Evolutionary conservation across 2,329 filamentous ascomycete species (phyloP).

Genomic region (Xylariaceae sp.): DNA sequence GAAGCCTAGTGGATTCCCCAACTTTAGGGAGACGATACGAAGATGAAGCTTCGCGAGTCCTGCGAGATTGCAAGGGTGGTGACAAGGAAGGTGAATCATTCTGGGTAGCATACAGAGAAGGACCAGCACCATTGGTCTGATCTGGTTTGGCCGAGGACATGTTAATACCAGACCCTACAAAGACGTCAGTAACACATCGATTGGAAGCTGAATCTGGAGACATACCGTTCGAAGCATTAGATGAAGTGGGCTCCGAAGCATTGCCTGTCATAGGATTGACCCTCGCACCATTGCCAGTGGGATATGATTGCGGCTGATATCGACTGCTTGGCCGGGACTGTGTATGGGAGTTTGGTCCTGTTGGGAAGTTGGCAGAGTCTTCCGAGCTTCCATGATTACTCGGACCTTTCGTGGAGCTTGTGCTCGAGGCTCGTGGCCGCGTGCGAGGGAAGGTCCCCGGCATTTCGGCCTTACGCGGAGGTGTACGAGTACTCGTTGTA

Average conservation of each 20-base stretch:
- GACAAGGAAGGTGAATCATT: slow-evolving; percentile 1
- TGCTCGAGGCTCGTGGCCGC: slow-evolving; percentile 24
- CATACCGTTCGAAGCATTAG: not conserved
- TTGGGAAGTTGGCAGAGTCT: slow-evolving; percentile 14
- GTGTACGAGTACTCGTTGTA: slow-evolving; percentile 42
- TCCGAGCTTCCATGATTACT: slow-evolving; percentile 25
- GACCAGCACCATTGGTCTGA: slow-evolving; percentile 27
- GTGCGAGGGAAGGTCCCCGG: slow-evolving; percentile 23
- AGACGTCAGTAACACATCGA: slow-evolving; percentile 10
- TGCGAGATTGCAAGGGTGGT: too few species aligned
- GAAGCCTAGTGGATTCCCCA: too few species aligned
- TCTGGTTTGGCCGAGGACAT: slow-evolving; percentile 9
- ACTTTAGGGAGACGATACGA: too few species aligned
- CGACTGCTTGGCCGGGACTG: slow-evolving; percentile 17
- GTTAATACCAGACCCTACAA: slow-evolving; percentile 12
- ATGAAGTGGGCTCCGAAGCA: not conserved
- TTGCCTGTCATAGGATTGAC: too few species aligned
- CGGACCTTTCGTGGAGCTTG: slow-evolving; percentile 23
- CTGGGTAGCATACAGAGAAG: slow-evolving; percentile 44
- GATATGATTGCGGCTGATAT: slow-evolving; percentile 14
- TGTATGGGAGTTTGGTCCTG: slow-evolving; percentile 5
- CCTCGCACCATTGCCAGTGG: not conserved
- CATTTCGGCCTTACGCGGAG: slow-evolving; percentile 21
- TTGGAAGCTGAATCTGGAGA: too few species aligned
- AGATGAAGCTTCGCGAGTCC: too few species aligned